Evolutionary conservation across 108 stramenopile genomes (phyloP).

Genomic region (Cyclotella choctawhatcheeana): DNA sequence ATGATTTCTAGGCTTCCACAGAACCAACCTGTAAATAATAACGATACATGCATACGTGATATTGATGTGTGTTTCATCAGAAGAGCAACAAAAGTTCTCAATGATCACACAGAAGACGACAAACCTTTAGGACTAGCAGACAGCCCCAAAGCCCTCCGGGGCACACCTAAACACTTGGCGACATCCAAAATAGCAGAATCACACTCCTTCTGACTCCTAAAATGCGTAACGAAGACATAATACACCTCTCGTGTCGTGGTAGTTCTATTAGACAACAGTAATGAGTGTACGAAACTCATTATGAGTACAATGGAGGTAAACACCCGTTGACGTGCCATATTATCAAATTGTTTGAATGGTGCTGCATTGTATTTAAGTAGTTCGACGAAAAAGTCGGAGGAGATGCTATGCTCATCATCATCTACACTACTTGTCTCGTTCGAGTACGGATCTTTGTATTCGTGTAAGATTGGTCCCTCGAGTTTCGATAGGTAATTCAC

Average conservation of each 20-base stretch:
- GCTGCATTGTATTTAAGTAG: neutral
- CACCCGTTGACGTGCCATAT: slow-evolving; percentile 58
- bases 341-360: slow-evolving; percentile 23
- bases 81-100: too few species aligned
- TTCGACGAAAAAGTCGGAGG: neutral
- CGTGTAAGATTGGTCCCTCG: slow-evolving; percentile 13
- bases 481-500: slow-evolving; percentile 3
- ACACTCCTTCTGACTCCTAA: slow-evolving; percentile 76
- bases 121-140: slow-evolving; percentile 81
- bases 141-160: slow-evolving; percentile 70
- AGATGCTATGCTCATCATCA: neutral
- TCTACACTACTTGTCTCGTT: too few species aligned
- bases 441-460: slow-evolving; percentile 7
- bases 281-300: slow-evolving; percentile 65
- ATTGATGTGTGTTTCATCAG: too few species aligned
- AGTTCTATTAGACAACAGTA: slow-evolving; percentile 63
- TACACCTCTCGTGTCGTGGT: slow-evolving; percentile 88
- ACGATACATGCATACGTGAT: too few species aligned
- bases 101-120: too few species aligned
- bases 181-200: slow-evolving; percentile 72
- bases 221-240: slow-evolving; percentile 87
- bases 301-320: slow-evolving; percentile 69
- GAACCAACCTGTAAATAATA: slow-evolving; percentile 85
- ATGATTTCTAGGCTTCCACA: slow-evolving; percentile 71
- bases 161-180: slow-evolving; percentile 55